Percentiles rank a stretch among this genome's conserved stretches.
Conservation (phyloP, 108 stramenopile genomes). For the Pseudonitzschia delicatissima region DNA sequence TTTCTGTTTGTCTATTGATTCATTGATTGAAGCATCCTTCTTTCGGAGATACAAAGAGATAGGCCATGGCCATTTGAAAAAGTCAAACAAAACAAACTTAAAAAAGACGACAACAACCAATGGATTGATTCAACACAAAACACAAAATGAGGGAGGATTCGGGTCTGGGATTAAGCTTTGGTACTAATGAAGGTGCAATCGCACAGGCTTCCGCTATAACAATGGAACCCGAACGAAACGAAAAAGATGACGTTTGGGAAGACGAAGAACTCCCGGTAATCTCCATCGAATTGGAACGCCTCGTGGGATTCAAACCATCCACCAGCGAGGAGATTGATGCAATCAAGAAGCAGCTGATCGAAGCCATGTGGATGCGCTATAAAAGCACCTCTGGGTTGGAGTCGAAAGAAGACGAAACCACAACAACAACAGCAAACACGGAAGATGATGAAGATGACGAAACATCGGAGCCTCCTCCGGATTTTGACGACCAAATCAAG, state of each 20-base stretch:
- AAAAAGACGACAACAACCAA: not conserved
- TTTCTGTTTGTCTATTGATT: too few species aligned
- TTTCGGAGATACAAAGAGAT: too few species aligned
- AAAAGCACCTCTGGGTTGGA: not conserved
- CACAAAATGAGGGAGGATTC: too few species aligned
- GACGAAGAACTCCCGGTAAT: constrained; percentile 20
- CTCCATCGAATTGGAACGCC: constrained; percentile 23
- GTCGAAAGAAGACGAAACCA: not conserved
- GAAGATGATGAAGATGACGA: not conserved
- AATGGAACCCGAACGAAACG: not conserved
- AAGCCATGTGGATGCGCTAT: constrained; percentile 38
- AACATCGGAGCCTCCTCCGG: constrained; percentile 12
- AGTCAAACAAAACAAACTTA: not conserved
- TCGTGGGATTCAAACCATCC: constrained; percentile 35
- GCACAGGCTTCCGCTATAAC: too few species aligned
- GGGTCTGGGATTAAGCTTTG: too few species aligned
- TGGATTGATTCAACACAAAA: too few species aligned
- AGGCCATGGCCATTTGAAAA: not conserved
- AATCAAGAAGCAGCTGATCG: constrained; percentile 16
- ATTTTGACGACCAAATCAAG: constrained; percentile 36
- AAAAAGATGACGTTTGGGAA: not conserved
- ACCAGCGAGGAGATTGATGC: constrained; percentile 14
- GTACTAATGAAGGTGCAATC: too few species aligned
- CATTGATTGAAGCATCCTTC: too few species aligned
- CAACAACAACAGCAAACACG: constrained; percentile 1